Evolutionary conservation across 2,329 filamentous ascomycete genomes (phyloP), one percentile per base, ranked within the genome.

Genomic region (Camptophora hylomeconis): DNA sequence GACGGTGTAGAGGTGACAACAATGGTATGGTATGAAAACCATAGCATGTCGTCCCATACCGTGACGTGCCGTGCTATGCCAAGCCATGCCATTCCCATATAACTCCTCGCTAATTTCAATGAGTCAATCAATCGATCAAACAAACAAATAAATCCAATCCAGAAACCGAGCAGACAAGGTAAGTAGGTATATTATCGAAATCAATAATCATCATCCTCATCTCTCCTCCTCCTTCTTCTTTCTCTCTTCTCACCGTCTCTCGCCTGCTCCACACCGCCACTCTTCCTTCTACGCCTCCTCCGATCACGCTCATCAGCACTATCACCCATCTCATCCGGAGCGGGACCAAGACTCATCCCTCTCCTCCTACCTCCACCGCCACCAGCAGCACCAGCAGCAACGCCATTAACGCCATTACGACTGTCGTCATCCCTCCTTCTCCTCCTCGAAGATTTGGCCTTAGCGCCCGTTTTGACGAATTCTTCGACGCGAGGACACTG

Each of bases 401-500:
- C 22, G 14, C 20, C 10, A n/a, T 5, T 23, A n/a, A 23, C 10
- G 5, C n/a, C 10, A 5, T n/a, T 13, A 13, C 10, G 23, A 10
- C 13, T 14, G 6, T 26, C 29, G 13, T 34, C 27, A 13, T 33
- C 28, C 12, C 34, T 20, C 25, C 31, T 32, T 9, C 34, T 35
- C 26, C 34, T 19, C 25, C 40, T 32, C 31, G n/a, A n/a, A n/a
- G n/a, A n/a, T 41, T 41, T 7, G 35, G 35, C 23, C 30, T 35
- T 10, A 26, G 36, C 28, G 30, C 31, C 11, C 32, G 28, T 22
- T 40, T 23, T 26, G 7, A 40, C 30, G 24, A 39, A 44, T 10
- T 41, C 39, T 9, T 42, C 32, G 7, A 42, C 37, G 8, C 30
- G 26, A 4, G 40, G 38, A 26, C 32, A 40, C 20, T 37, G 33